Base-by-base conservation (phyloP, 495 filamentous ascomycete species). In the Daldinia decipiens region DNA sequence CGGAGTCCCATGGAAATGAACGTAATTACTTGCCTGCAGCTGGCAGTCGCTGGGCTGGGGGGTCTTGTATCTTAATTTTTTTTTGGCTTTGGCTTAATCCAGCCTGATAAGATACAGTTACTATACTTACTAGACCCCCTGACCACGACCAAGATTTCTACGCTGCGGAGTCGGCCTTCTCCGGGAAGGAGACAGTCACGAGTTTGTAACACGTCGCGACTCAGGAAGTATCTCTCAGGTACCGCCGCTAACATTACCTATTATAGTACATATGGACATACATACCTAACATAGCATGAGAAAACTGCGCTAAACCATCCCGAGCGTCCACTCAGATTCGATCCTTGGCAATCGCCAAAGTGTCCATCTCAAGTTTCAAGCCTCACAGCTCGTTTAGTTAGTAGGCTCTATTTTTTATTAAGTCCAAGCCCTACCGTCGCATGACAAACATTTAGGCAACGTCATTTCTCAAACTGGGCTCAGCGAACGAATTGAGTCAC, bases 281-380 rank as follows among this genome's bases (percentile, higher is more conserved):
- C n/a, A n/a, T n/a, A n/a, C n/a, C n/a, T n/a, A n/a, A n/a, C n/a
- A 0, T 31, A 32, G 6, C 8, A 8, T 21, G 15, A 50, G 47
- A 59, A 58, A 64, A 57, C 26, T 32, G 38, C 71, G 69, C 74
- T 73, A 77, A 60, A 57, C 72, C 67, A 11, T 55, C 36, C 55
- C 40, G 27, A 65, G 53, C 54, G 13, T 62, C 40, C 27, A 65
- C 53, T 50, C 32, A 57, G 59, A 72, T 60, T 54, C 26, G 40
- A 24, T 43, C 56, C 65, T 62, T 68, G 65, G 56, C 65, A 73
- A 73, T 73, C 72, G 71, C 72, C 74, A 76, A 74, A 74, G 72
- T 77, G 75, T 77, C 74, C 72, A 74, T 60, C 66, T 70, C 60
- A 59, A 67, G 45, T 60, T 66, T 70, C 60, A 59, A 67, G 45